Conservation (phyloP, 805 yeast genomes). For the Saccharomycopsis sp. region DNA sequence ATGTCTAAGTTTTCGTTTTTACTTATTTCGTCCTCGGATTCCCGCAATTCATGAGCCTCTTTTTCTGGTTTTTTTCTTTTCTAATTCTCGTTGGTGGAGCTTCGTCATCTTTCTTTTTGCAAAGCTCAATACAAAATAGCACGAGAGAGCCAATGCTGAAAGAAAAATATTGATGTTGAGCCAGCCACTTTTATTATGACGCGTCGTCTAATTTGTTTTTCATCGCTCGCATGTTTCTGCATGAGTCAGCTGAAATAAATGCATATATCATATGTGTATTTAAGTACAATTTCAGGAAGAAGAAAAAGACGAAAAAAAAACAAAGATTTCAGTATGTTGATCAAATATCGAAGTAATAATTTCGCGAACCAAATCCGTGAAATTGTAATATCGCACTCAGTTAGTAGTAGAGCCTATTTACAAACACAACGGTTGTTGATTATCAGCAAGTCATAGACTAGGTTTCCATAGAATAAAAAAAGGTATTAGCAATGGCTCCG, state of each 20-base stretch:
- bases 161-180: background rate
- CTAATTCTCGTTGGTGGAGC: background rate
- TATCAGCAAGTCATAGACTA: no score
- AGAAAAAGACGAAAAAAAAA: background rate
- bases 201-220: background rate
- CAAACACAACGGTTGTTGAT: no score
- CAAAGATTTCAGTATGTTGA: background rate
- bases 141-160: no score
- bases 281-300: no score
- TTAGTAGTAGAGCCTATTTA: background rate
- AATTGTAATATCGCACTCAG: background rate
- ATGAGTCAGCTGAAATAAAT: no score
- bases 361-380: background rate
- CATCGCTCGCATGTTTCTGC: background rate
- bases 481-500: conserved; percentile 15
- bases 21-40: background rate
- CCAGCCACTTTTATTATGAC: background rate
- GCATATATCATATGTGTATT: background rate
- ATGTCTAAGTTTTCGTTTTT: background rate
- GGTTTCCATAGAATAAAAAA: background rate
- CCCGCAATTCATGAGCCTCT: background rate
- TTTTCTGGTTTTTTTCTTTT: no score
- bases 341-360: background rate
- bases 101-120: no score
- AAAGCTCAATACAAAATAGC: no score